Evolutionary conservation across 495 filamentous ascomycete species (phyloP), one percentile per base, ranked within the genome.

Genomic region (Aspergillus sclerotioniger): DNA sequence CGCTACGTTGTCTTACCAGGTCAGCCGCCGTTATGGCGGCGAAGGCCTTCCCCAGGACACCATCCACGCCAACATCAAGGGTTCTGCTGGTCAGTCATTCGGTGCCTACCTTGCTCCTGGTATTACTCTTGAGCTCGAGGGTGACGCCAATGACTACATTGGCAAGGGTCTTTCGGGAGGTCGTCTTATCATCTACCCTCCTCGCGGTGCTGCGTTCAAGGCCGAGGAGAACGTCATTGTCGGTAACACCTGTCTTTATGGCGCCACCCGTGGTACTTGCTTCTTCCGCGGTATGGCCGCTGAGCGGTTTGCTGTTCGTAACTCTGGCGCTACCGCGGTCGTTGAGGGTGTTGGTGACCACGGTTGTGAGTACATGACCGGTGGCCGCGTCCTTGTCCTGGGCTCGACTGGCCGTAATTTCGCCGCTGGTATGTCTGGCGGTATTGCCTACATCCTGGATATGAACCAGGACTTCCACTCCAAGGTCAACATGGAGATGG

Each of bases 281-380:
- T 99, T 91, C 87, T 98, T 99, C 90, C 91, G 95, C 60, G 94
- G 94, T 79, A 82, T 97, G 28, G 94, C 94, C 64, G 94, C 94
- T 31, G 94, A 99, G 80, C 91, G 94, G 62, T 99, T 99, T 66
- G 93, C 92, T 48, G 94, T 99, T 53, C 91, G 94, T 62, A 99
- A 99, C 80, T 98, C 95, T 0, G 94, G 94, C 70, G 94, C 90
- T 44, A 98, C 88, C 29, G 94, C 95, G 31, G 90, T 99, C 61
- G 93, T 98, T 62, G 94, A 99, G 76, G 94, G 95, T 74, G 86
- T 96, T 53, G 94, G 94, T 80, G 94, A 99, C 71, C 94, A 99
- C 69, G 91, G 93, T 48, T 98, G 93, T 69, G 94, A 99, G 79
- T 99, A 99, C 83, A 99, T 99, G 94, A 98, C 94, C 58, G 94